Base-by-base conservation (phyloP, 2,329 filamentous ascomycete species). In the Penicillium sp. region DNA sequence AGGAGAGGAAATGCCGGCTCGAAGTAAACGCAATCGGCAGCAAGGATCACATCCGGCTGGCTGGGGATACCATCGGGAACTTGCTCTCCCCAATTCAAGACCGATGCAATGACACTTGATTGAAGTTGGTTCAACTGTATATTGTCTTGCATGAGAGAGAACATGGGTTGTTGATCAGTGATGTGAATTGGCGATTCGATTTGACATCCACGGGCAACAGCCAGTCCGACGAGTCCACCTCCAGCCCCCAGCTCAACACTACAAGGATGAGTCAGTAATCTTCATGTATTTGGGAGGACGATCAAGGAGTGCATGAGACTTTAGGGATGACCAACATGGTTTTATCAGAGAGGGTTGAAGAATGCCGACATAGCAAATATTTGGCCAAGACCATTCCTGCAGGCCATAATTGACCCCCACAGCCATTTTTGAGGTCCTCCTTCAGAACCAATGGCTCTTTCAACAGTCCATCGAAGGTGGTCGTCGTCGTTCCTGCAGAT, bases 21-120 rank as follows among this genome's bases (percentile, higher is more conserved):
- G 62, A 94, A 94, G 70, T 96, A 98, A 32, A 95, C 88, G 66
- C 90, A 96, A 64, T 96, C 92, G 27, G 89, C 90, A 3, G 92
- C 92, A n/a, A 96, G 75, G 39, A 98, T 80, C 38, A 95, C 72
- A 54, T 89, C 80, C 12, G 88, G 86, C 72, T 70, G 37, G 72
- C 48, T 36, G 14, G 62, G 64, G 22, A 68, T 59, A 22, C 34
- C 70, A 45, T 39, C 52, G 36, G 41, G 64, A 37, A 43, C 67
- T 60, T 68, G 55, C 20, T 65, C 56, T 12, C 73, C 75, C 90
- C 90, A 95, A 61, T 95, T 85, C 50, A 95, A 74, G 16, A 95
- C 71, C 37, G 77, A 69, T 11, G 87, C 77, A 48, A 73, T 70
- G 31, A 85, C 85, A 43, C 67, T 73, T 26, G 69, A 68, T 23